phyloP scores from a whole-genome alignment of 2,329 filamentous ascomycete genomes.

The Beauveria asiatica region DNA sequence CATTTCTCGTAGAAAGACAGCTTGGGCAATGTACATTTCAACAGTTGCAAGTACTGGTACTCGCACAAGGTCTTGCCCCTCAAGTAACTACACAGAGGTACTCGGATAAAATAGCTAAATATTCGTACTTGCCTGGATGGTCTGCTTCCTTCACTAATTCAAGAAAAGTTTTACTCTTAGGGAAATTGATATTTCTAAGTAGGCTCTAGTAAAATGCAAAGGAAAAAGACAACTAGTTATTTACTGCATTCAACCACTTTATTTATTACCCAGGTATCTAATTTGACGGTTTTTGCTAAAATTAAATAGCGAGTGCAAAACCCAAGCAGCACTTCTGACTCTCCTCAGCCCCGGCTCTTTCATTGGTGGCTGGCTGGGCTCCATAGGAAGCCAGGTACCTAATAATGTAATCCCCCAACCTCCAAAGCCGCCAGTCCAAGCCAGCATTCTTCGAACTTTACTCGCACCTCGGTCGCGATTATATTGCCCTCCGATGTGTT shows the following conservation, averaged over 20 bases:
- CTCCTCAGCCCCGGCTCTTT: not conserved
- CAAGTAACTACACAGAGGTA: not conserved
- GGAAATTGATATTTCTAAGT: not conserved
- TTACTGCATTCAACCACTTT: not conserved
- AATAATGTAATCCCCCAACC: constrained; percentile 5
- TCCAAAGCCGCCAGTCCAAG: constrained; percentile 4
- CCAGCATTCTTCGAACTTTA: not conserved
- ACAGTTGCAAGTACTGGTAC: not conserved
- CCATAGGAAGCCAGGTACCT: not conserved
- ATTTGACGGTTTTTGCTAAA: too few species aligned
- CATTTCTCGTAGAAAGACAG: not conserved
- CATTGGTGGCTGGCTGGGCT: constrained; percentile 8
- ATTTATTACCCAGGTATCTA: too few species aligned
- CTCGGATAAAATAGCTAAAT: not conserved
- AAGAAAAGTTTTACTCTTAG: not conserved
- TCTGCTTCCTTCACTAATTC: not conserved
- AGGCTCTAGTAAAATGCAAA: not conserved
- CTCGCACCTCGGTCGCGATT: constrained; percentile 10
- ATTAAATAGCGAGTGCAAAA: not conserved
- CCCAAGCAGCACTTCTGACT: not conserved
- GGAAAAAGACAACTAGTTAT: not conserved
- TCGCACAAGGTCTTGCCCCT: not conserved
- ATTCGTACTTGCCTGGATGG: not conserved
- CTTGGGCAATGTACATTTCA: not conserved
- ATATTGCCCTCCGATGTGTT: constrained; percentile 22